Base-by-base conservation (phyloP, 352 stramenopile species). In the Phytophthora pinifolia region DNA sequence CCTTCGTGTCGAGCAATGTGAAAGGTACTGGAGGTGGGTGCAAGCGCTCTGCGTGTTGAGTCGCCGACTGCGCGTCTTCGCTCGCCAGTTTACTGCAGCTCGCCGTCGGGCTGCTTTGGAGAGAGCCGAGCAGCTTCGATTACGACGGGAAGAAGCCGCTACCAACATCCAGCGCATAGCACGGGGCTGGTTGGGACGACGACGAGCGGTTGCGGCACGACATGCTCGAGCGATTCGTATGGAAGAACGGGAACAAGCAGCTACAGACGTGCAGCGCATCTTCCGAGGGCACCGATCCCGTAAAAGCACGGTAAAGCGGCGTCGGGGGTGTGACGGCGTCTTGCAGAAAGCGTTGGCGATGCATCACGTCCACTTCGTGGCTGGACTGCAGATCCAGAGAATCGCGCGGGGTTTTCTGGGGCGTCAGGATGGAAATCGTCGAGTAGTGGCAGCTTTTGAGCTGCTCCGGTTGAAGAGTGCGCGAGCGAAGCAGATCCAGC, bases 401-500 rank as follows among this genome's bases (percentile, higher is more conserved):
- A 25, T 75, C 18, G 46, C 47, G 9, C 51, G 73, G 5, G 83
- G 83, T 0, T 75, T 74, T 32, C 30, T 81, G 9, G 76, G 75
- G 2, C 80, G 80, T 10, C 49, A 57, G 12, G 33, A 50, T 6
- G 48, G 56, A 18, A 59, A 56, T 8, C 42, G 52, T 1, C 59
- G 65, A 13, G 53, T 42, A 6, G 29, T 55, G 8, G 54, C 62
- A 17, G 51, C 72, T 1, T 56, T 61, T 3, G 50, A 72, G 29
- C 41, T 69, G 4, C 50, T 47, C 9, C 30, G 56, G 25, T 43
- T 67, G 33, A 71, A 68, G 1, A 51, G 75, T 2, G 22, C 15
- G 7, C 63, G 67, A 22, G 75, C 75, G 0, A 43, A 46, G 18
- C 47, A 61, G 17, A 79, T 93, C 53, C 83, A 93, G 42, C 49